Base-by-base conservation (phyloP, 305 asterid species). In the Rubia tinctorum region DNA sequence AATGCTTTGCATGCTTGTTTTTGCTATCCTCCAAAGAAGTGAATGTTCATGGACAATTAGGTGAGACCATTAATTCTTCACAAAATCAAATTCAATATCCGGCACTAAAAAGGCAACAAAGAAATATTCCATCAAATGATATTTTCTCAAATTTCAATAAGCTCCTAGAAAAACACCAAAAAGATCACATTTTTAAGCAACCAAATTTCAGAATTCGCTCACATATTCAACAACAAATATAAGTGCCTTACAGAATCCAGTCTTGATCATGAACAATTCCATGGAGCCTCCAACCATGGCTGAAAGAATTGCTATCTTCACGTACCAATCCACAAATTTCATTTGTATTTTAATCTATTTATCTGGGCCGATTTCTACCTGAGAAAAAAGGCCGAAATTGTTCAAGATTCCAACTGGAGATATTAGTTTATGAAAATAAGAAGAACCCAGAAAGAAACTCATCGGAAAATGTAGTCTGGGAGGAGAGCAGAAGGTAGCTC, bases 181-280 rank as follows among this genome's bases (percentile, higher is more conserved):
- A 69, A 60, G 18, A 62, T 58, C 73, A 27, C 13, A 34, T n/a
- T 68, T 75, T 75, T 27, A 59, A 59, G 37, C 62, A 18, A 49
- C 22, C 7, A 67, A 44, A 25, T 13, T 56, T n/a, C 45, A 37
- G 1, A 13, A 74, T 17, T 4, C 25, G 43, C 22, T 53, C 72
- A 18, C 20, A 67, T 18, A 20, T 34, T 34, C 8, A 45, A 37
- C 43, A 51, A 2, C 23, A 63, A 18, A 7, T 2, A 61, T 27
- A 2, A 40, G 18, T 67, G 12, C 77, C 96, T 83, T 84, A 90
- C 97, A 94, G 88, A 94, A 90, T 73, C 97, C 97, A 78, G 97
- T 88, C 80, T 94, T 91, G 84, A 94, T 90, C 96, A 94, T 94
- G 91, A 94, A 94, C 10, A 88, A 51, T 77, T 94, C 99, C 97